Percentiles rank a stretch among this genome's conserved stretches.
These are phyloP conservation scores for Wickerhamiella spandovensis DNA, from an alignment of 805 yeast species.

Conservation along the genomic window DNA sequence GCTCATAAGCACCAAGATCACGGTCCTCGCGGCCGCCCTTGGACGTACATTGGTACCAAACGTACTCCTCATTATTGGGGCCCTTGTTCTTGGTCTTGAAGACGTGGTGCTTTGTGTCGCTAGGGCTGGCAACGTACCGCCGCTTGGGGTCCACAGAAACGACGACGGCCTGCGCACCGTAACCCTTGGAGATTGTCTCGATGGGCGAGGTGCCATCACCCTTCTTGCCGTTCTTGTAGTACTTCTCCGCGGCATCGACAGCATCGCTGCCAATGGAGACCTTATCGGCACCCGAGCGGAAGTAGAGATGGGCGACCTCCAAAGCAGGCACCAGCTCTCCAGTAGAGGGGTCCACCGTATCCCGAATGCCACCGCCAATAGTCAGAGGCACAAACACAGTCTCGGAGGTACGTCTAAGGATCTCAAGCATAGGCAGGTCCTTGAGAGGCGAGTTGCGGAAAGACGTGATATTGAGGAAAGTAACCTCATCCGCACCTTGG, in stretches of 20 bases:
- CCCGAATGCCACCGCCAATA: conserved; percentile 96
- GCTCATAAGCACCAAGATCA: conserved; percentile 83
- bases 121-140: conserved; percentile 54
- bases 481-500: conserved; percentile 96
- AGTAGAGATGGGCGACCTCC: conserved; percentile 82
- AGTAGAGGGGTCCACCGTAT: conserved; percentile 65
- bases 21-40: conserved; percentile 91
- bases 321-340: conserved; percentile 71
- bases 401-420: conserved; percentile 66
- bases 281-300: conserved; percentile 95
- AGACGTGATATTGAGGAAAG: conserved; percentile 89
- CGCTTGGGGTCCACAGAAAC: conserved; percentile 97
- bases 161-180: conserved; percentile 95
- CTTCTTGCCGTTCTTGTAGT: conserved; percentile 40
- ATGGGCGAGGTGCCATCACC: conserved; percentile 75
- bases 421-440: conserved; percentile 94
- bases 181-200: conserved; percentile 81
- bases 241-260: conserved; percentile 78
- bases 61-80: conserved; percentile 77
- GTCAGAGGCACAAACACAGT: conserved; percentile 93
- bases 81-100: conserved; percentile 56
- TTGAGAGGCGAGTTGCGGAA: conserved; percentile 85
- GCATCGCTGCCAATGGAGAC: conserved; percentile 98
- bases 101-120: conserved; percentile 45
- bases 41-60: conserved; percentile 91